Base-by-base conservation (phyloP, 169 alveolate species). In the Plasmodium gallinaceum region DNA sequence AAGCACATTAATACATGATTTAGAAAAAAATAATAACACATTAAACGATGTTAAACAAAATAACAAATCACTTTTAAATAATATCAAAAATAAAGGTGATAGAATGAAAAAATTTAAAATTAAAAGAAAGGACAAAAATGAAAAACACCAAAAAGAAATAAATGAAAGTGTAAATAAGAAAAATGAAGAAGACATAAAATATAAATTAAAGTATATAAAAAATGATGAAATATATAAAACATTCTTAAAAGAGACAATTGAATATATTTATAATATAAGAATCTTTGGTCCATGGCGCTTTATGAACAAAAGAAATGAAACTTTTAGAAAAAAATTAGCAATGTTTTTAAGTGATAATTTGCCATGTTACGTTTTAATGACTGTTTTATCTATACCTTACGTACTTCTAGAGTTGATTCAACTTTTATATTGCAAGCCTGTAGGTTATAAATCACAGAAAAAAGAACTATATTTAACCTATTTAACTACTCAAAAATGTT, bases 251-350 rank as follows among this genome's bases (percentile, higher is more conserved):
- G 87, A 86, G 70, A 60, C 92, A 42, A 48, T 86, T 71, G 76
- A 86, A 65, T 32, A 64, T 86, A 86, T 86, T 22, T 86, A 86
- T 71, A 14, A 54, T 7, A 86, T 57, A 42, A 86, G 39, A 64
- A 71, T 86, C 7, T 86, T 86, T 64, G 92, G 92, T 14, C 87
- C 87, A 26, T 86, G 92, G 92, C 87, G 68, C 24, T 70, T 86
- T 61, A 58, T 86, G 22, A n/a, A 70, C 46, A 86, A 60, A 57
- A 69, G 48, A 69, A 86, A 86, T 43, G 92, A 71, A 43, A 58
- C 16, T n/a, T 70, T 60, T n/a, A n/a, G 26, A 26, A 86, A 73
- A 61, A 54, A 52, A 24, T 22, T 86, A 32, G 8, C 62, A 46
- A 52, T 22, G 48, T 71, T 86, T 72, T 70, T 86, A 60, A 71